phyloP scores from a whole-genome alignment of 1,139 yeast species.

The Williopsis jadinii region DNA sequence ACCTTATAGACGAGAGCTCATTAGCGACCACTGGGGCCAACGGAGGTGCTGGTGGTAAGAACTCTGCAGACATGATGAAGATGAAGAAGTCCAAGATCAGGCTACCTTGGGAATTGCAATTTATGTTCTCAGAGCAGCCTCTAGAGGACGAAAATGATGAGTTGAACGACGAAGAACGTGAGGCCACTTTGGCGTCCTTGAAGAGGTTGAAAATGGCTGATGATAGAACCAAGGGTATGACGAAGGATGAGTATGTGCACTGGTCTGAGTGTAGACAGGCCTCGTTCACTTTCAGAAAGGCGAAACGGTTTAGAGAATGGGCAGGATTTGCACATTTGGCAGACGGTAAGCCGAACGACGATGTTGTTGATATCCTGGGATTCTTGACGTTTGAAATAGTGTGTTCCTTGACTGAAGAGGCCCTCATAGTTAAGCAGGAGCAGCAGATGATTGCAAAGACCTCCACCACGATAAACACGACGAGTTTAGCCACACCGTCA shows the following conservation, averaged over 20 bases:
- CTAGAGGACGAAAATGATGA: slow-evolving; percentile 77
- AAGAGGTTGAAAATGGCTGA: slow-evolving; percentile 89
- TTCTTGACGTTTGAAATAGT: slow-evolving; percentile 95
- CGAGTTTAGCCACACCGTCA: slow-evolving; percentile 18
- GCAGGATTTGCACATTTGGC: slow-evolving; percentile 80
- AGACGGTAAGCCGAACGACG: slow-evolving; percentile 91
- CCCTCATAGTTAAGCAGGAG: slow-evolving; percentile 67
- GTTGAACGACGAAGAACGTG: slow-evolving; percentile 70
- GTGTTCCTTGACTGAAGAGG: slow-evolving; percentile 89
- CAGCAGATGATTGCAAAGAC: slow-evolving; percentile 40
- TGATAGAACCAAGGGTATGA: slow-evolving; percentile 89
- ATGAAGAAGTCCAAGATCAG: slow-evolving; percentile 75
- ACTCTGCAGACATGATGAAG: slow-evolving; percentile 44
- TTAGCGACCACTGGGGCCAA: slow-evolving; percentile 20
- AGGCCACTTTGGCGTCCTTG: slow-evolving; percentile 82
- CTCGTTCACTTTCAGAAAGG: slow-evolving; percentile 88
- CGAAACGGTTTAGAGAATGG: slow-evolving; percentile 93
- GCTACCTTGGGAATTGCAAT: slow-evolving; percentile 92
- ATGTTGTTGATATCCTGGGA: slow-evolving; percentile 92
- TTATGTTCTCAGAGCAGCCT: slow-evolving; percentile 90
- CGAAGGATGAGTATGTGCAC: slow-evolving; percentile 94
- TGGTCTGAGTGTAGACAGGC: slow-evolving; percentile 99
- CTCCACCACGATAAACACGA: slow-evolving; percentile 7
- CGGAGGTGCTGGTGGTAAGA: slow-evolving; percentile 25
- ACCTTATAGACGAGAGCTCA: slow-evolving; percentile 30